These are phyloP conservation scores for Mycosphaerella sp. DNA, from an alignment of 2,329 filamentous ascomycete genomes.

Conservation along the genomic window DNA sequence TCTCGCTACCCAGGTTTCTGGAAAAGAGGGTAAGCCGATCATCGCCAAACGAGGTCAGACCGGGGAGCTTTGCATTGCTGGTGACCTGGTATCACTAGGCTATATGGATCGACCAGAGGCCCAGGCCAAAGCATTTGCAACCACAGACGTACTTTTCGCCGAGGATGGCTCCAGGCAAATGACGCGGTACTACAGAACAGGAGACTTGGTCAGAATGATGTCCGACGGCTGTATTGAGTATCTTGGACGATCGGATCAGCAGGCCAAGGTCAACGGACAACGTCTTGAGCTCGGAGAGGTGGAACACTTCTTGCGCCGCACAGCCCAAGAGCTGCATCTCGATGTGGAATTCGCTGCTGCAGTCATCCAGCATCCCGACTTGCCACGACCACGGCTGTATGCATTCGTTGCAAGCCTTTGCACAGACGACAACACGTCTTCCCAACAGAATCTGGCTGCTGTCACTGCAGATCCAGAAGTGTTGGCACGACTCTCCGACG, in stretches of 20 bases:
- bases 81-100: conserved; percentile 1
- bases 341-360: neutral
- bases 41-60: conserved; percentile 7
- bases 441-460: neutral
- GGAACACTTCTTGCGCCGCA: conserved; percentile 4
- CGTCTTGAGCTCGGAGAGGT: conserved; percentile 8
- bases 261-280: conserved; percentile 57
- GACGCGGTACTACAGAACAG: conserved; percentile 14
- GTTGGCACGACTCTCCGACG: neutral
- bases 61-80: conserved; percentile 9
- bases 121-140: conserved; percentile 4
- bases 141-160: neutral
- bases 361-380: neutral
- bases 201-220: conserved; percentile 25
- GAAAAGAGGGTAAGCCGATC: neutral
- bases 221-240: conserved; percentile 34
- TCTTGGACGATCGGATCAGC: conserved; percentile 50
- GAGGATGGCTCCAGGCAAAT: neutral
- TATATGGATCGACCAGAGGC: conserved; percentile 7
- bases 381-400: neutral
- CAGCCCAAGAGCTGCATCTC: neutral
- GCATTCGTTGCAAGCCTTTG: neutral
- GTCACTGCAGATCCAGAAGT: neutral
- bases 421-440: neutral
- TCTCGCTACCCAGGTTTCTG: neutral